Evolutionary conservation across 148 eudicot species (phyloP).

Genomic region (Rhododendron vialii): DNA sequence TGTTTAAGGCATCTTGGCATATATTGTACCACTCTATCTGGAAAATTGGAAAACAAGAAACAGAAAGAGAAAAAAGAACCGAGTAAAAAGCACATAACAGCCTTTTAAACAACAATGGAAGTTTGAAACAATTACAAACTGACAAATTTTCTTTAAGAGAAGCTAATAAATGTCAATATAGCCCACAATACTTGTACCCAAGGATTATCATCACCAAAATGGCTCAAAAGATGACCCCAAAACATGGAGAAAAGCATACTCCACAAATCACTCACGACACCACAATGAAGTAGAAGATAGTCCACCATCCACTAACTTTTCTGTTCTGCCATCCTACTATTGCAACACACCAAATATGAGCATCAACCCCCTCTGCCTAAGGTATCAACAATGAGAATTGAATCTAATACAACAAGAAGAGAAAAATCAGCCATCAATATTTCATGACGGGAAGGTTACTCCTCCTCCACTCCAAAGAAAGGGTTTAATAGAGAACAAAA

Average conservation of each 20-base stretch:
- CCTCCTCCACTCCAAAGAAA: not conserved
- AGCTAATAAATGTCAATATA: not conserved
- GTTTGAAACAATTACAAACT: not conserved
- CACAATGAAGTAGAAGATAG: not conserved
- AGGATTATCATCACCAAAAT: not conserved
- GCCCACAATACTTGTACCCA: not conserved
- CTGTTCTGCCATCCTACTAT: not conserved
- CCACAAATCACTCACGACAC: not conserved
- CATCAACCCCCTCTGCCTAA: not conserved
- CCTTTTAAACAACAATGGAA: not conserved
- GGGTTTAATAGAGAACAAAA: not conserved
- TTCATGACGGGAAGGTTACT: not conserved
- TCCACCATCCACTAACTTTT: not conserved
- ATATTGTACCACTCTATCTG: slow-evolving; percentile 83
- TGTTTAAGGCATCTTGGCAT: slow-evolving; percentile 66
- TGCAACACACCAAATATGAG: not conserved
- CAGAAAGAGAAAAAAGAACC: not conserved
- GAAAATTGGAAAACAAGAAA: slow-evolving; percentile 11
- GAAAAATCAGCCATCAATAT: not conserved
- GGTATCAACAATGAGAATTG: not conserved
- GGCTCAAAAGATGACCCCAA: not conserved
- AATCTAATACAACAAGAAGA: not conserved
- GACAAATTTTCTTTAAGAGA: not conserved
- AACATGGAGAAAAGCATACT: not conserved
- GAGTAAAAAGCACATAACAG: not conserved